Base-by-base conservation (phyloP, 1,139 yeast genomes). In the Trichomonascaceae sp. region DNA sequence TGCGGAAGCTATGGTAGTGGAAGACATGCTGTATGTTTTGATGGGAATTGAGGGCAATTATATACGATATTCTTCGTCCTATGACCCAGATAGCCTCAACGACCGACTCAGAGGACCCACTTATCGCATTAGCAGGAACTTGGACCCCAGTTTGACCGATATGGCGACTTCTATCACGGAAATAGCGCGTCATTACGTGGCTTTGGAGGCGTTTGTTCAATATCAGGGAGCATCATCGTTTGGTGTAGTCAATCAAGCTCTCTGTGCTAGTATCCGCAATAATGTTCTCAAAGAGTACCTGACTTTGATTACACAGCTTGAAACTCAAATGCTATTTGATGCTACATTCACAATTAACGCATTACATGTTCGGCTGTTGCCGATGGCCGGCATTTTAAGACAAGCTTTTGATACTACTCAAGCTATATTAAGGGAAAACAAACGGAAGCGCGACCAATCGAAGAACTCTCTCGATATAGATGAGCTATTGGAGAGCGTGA, bases 31-130 rank as follows among this genome's bases (percentile, higher is more conserved):
- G 19, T 80, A 78, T 61, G 83, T 87, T 1, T 69, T 93, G 24
- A 63, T 84, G 51, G 98, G 98, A 0, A 72, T 81, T 46, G 96
- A 90, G 66, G 97, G 98, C 0, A 75, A 76, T 39, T 89, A 85
- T 62, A 81, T 93, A 27, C 74, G 91, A 47, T 87, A 80, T 64
- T 77, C 84, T 47, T 87, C 82, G 51, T 74, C 76, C 30, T 87
- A 80, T 62, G 81, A 83, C 62, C 81, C 82, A 0, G 54, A 59
- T 3, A 58, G 61, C 12, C 67, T 63, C 52, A 61, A 63, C 22
- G 73, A 69, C 52, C 59, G 79, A 47, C 71, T 85, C 3, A 68
- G 67, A 17, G 96, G 96, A 0, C 95, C 96, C 0, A 93, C 86
- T 56, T 90, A 78, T 69, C 79, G 82, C 59, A 79, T 88, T 30